Conservation (phyloP, 345 rosid genomes). For the Pistacia integerrima region DNA sequence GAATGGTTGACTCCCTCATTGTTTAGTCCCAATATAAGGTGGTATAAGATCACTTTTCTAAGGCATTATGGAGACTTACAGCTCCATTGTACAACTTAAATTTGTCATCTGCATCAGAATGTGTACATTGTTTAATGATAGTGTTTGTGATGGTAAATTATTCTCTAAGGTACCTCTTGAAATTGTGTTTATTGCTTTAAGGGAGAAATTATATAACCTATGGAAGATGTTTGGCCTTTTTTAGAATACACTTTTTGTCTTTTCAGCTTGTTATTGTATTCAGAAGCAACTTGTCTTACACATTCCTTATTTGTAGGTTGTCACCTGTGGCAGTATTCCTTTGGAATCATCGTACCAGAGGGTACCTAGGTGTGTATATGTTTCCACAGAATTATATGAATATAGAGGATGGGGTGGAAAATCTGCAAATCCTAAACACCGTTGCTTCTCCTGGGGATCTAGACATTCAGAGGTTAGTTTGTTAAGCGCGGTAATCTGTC, state of each 20-base stretch:
- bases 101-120: neutral
- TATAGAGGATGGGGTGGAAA: slow-evolving; percentile 75
- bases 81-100: neutral
- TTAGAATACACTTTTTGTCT: neutral
- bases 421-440: slow-evolving; percentile 74
- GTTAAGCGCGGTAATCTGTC: neutral
- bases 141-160: neutral
- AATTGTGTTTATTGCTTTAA: slow-evolving; percentile 3
- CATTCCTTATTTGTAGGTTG: slow-evolving; percentile 55
- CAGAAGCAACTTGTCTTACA: neutral
- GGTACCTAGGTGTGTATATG: slow-evolving; percentile 75
- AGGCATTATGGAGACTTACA: neutral
- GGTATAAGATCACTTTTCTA: neutral
- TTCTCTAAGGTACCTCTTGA: neutral
- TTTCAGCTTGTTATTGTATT: neutral
- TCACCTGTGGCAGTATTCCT: slow-evolving; percentile 93
- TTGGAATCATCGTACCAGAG: slow-evolving; percentile 87
- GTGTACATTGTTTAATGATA: neutral
- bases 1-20: neutral
- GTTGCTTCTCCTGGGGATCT: slow-evolving; percentile 86
- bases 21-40: neutral
- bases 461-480: slow-evolving; percentile 78
- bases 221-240: neutral
- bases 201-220: neutral
- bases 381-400: slow-evolving; percentile 79